Percentiles rank a stretch among this genome's conserved stretches.
phyloP scores from a whole-genome alignment of 495 filamentous ascomycete genomes.

The Aspergillus nidulans region DNA sequence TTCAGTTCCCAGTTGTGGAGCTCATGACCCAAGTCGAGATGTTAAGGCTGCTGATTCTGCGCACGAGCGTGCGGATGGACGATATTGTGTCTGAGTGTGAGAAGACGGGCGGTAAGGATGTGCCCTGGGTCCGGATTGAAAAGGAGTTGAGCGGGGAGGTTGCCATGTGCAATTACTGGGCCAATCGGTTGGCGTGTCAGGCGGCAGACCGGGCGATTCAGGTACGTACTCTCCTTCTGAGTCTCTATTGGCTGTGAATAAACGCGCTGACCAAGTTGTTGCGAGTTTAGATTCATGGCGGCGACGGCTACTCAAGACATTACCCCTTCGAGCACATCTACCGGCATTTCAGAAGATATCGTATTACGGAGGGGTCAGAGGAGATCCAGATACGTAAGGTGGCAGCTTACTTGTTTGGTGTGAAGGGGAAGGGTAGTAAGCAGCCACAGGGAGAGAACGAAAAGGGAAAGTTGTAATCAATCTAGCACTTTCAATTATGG shows the following conservation, averaged over 20 bases:
- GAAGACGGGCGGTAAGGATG: conserved; percentile 3
- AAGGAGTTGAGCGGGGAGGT: conserved; percentile 51
- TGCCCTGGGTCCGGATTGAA: conserved; percentile 45
- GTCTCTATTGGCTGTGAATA: too few relatives aligned
- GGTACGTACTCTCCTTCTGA: conserved; percentile 15
- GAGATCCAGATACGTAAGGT: conserved; percentile 32
- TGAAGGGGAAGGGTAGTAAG: conserved; percentile 17
- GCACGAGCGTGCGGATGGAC: conserved; percentile 58
- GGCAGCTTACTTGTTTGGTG: conserved; percentile 43
- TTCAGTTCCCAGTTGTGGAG: conserved; percentile 58
- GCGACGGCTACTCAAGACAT: conserved; percentile 44
- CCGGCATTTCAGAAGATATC: conserved; percentile 46
- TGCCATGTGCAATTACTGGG: conserved; percentile 63
- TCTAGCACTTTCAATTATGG: too few relatives aligned
- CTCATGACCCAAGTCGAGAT: conserved; percentile 56
- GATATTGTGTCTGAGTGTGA: conserved; percentile 32
- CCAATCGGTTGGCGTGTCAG: conserved; percentile 52
- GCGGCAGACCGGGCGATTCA: conserved; percentile 59
- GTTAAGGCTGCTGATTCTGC: conserved; percentile 54
- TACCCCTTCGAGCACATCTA: conserved; percentile 51
- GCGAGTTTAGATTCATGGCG: conserved; percentile 42
- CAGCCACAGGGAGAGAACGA: neutral
- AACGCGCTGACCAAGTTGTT: neutral
- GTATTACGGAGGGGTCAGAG: conserved; percentile 48
- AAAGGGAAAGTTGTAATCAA: conserved; percentile 7